Base-by-base conservation (phyloP, 192 early-diverging fungal species). In the Coemansia sp. region DNA sequence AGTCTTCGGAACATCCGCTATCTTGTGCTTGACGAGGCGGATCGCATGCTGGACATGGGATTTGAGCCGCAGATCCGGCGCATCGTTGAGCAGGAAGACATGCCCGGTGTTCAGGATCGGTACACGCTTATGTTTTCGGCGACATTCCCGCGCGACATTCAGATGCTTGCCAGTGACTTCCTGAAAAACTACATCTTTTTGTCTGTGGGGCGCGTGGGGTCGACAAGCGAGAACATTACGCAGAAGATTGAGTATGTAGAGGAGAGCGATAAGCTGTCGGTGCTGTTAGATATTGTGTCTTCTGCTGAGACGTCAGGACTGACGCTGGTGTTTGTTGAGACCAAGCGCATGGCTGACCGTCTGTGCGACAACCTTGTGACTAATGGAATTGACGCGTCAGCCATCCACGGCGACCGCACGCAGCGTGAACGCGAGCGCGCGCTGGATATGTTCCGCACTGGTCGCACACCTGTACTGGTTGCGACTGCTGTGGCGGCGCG, bases 101-200 rank as follows among this genome's bases (percentile, higher is more conserved):
- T 96, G 78, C 84, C 86, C 11, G 82, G 79, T 51, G 87, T 95
- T 14, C 62, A 79, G 54, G 66, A 82, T 54, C 85, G 94, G 60
- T 93, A 94, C 62, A 98, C 96, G 7, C 87, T 97, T 57, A 97
- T 98, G 95, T 98, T 97, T 76, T 91, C 89, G 68, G 96, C 96
- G n/a, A 98, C 96, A 1, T 98, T 98, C 86, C 97, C 97, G 8
- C 88, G 85, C 29, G 82, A 90, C 54, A 96, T 98, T 63, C 96
- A 94, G 67, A 83, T 86, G 51, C 89, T 98, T 24, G 97, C 97
- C 21, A 84, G 90, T 66, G 94, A 96, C 78, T 97, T 98, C 84
- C 83, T 98, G 33, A 81, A 86, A 25, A 83, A 90, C 61, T 90
- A 92, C 59, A 84, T 92, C 31, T 95, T 91, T 82, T 87, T 88